Percentiles rank a stretch among this genome's conserved stretches.
phyloP scores from a whole-genome alignment of 2,329 filamentous ascomycete species.

The Coniochaeta sp. region DNA sequence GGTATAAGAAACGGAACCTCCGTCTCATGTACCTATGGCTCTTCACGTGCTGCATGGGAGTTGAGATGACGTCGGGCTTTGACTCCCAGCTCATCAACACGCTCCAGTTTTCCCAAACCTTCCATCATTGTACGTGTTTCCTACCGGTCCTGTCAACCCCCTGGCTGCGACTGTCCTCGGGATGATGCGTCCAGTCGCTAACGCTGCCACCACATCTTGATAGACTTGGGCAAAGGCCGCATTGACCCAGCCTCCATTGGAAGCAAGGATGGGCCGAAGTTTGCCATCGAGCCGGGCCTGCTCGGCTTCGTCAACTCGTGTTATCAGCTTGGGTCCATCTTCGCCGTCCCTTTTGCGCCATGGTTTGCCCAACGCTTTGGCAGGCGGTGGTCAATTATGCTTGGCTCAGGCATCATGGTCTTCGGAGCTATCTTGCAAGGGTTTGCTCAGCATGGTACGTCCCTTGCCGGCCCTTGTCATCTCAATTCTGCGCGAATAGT shows the following conservation, averaged over 20 bases:
- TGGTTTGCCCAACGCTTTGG: constrained; percentile 42
- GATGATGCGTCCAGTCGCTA: no score
- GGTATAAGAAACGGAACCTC: constrained; percentile 55
- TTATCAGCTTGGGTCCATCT: constrained; percentile 48
- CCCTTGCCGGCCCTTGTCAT: not conserved
- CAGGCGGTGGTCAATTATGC: constrained; percentile 49
- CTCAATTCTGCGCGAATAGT: no score
- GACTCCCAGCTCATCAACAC: constrained; percentile 40
- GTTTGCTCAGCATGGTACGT: constrained; percentile 33
- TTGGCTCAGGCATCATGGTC: constrained; percentile 48
- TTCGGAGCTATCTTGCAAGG: constrained; percentile 49
- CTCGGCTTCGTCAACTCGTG: constrained; percentile 44
- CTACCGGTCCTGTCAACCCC: no score
- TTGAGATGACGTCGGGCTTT: constrained; percentile 44
- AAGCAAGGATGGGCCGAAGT: constrained; percentile 10
- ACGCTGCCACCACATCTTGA: no score
- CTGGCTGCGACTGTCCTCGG: no score
- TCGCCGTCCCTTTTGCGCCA: constrained; percentile 45
- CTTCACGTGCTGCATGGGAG: constrained; percentile 54
- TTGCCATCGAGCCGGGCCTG: constrained; percentile 21
- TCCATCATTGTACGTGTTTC: constrained; percentile 23
- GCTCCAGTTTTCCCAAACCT: constrained; percentile 30
- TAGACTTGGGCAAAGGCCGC: constrained; percentile 13
- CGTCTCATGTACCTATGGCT: constrained; percentile 49
- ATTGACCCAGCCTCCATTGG: not conserved